Percentiles rank a stretch among this genome's conserved stretches.
These are phyloP conservation scores for Ogataea henricii DNA, from an alignment of 805 yeast species.

Conservation along the genomic window DNA sequence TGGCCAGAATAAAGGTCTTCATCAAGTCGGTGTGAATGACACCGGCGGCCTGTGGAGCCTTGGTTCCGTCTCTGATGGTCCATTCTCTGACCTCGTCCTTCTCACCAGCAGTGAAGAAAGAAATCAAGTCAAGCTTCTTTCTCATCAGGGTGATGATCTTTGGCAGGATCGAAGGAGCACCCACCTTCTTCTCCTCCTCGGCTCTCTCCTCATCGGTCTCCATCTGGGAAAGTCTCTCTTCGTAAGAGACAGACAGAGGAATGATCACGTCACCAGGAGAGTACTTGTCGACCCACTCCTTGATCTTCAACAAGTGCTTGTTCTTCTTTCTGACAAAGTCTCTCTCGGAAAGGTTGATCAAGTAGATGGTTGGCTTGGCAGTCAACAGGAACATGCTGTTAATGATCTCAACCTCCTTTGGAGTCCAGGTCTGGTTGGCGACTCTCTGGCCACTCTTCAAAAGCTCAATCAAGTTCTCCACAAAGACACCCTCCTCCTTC, in stretches of 20 bases:
- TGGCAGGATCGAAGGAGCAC: slow-evolving; percentile 57
- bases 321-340: slow-evolving; percentile 61
- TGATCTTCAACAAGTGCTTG: slow-evolving; percentile 51
- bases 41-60: too few relatives aligned
- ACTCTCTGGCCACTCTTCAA: slow-evolving; percentile 67
- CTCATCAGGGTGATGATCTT: slow-evolving; percentile 67
- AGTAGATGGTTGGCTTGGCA: slow-evolving; percentile 83
- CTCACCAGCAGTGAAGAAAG: slow-evolving; percentile 87
- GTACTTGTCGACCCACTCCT: slow-evolving; percentile 65
- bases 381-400: slow-evolving; percentile 76
- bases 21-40: too few relatives aligned
- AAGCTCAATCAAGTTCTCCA: slow-evolving; percentile 60
- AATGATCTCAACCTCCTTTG: slow-evolving; percentile 64
- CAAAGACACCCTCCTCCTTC: slow-evolving; percentile 59
- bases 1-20: slow-evolving; percentile 78
- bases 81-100: slow-evolving; percentile 80
- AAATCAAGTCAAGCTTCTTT: slow-evolving; percentile 64
- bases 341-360: slow-evolving; percentile 70
- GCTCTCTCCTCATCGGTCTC: slow-evolving; percentile 57
- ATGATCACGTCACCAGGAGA: slow-evolving; percentile 81
- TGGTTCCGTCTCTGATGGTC: too few relatives aligned
- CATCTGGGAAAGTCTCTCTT: slow-evolving; percentile 88
- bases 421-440: slow-evolving; percentile 59
- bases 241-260: slow-evolving; percentile 90
- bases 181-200: slow-evolving; percentile 38